Percentiles rank a stretch among this genome's conserved stretches.
Conservation (phyloP, 306 rosid species). For the Argentina anserina region DNA sequence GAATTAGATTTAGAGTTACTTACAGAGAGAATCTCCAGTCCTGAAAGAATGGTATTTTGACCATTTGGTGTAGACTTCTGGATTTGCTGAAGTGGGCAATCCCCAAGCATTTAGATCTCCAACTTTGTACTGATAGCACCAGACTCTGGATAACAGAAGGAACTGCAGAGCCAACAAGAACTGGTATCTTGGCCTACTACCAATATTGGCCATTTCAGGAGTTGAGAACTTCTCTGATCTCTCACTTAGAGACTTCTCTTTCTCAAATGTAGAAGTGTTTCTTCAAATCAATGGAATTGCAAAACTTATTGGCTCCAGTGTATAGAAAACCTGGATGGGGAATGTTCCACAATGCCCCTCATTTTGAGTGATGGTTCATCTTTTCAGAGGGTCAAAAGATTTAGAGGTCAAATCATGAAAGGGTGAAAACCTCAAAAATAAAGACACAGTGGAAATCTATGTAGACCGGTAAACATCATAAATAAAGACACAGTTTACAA, state of each 20-base stretch:
- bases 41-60: slow-evolving; percentile 56
- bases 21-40: slow-evolving; percentile 86
- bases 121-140: slow-evolving; percentile 64
- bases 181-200: neutral
- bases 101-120: slow-evolving; percentile 95
- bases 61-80: slow-evolving; percentile 71
- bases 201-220: slow-evolving; percentile 43
- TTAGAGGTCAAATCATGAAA: neutral
- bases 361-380: neutral
- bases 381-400: neutral
- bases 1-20: slow-evolving; percentile 25
- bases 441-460: neutral
- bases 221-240: too few relatives aligned
- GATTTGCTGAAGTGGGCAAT: slow-evolving; percentile 59
- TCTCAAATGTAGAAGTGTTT: slow-evolving; percentile 19
- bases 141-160: slow-evolving; percentile 40
- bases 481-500: neutral
- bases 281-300: neutral
- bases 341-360: slow-evolving; percentile 34
- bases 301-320: slow-evolving; percentile 20
- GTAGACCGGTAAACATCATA: neutral
- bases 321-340: slow-evolving; percentile 6
- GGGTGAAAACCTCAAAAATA: neutral
- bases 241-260: neutral
- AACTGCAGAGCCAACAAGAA: slow-evolving; percentile 30